Percentiles rank a stretch among this genome's conserved stretches.
phyloP scores from a whole-genome alignment of 2,329 filamentous ascomycete genomes.

The Beauveria medogensis region DNA sequence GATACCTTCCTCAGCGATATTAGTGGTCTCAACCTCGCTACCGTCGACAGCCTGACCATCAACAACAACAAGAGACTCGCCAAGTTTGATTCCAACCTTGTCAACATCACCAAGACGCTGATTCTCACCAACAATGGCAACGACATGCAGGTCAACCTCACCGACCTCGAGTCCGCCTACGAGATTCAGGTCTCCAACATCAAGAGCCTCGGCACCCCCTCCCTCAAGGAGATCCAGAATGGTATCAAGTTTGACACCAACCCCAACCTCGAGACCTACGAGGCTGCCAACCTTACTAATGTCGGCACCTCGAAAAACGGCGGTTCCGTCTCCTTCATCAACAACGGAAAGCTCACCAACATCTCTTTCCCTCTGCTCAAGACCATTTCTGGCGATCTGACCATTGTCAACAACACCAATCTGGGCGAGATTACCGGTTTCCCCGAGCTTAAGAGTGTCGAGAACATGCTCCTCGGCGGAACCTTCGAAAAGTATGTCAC shows the following conservation, averaged over 20 bases:
- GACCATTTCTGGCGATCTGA: constrained; percentile 68
- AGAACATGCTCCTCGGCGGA: constrained; percentile 76
- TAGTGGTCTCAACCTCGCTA: constrained; percentile 69
- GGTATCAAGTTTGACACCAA: constrained; percentile 81
- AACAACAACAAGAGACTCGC: constrained; percentile 83
- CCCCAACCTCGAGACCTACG: constrained; percentile 51
- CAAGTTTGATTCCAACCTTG: constrained; percentile 67
- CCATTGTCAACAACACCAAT: constrained; percentile 83
- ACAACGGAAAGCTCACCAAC: constrained; percentile 59
- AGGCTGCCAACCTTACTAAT: constrained; percentile 61
- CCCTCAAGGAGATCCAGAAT: constrained; percentile 63
- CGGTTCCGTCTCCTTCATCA: constrained; percentile 48
- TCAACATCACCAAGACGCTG: constrained; percentile 63
- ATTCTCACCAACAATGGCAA: constrained; percentile 74
- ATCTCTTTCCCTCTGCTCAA: constrained; percentile 64
- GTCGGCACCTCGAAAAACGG: constrained; percentile 37
- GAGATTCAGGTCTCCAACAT: constrained; percentile 61
- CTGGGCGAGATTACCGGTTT: constrained; percentile 61
- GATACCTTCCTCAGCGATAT: constrained; percentile 80
- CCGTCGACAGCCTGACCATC: constrained; percentile 68
- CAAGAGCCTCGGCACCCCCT: constrained; percentile 63
- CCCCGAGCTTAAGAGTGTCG: constrained; percentile 57
- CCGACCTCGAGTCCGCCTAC: constrained; percentile 58
- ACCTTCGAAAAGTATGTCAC: constrained; percentile 69
- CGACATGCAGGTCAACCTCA: constrained; percentile 62